Base-by-base conservation (phyloP, 495 filamentous ascomycete genomes). In the Ascobolus immersus region DNA sequence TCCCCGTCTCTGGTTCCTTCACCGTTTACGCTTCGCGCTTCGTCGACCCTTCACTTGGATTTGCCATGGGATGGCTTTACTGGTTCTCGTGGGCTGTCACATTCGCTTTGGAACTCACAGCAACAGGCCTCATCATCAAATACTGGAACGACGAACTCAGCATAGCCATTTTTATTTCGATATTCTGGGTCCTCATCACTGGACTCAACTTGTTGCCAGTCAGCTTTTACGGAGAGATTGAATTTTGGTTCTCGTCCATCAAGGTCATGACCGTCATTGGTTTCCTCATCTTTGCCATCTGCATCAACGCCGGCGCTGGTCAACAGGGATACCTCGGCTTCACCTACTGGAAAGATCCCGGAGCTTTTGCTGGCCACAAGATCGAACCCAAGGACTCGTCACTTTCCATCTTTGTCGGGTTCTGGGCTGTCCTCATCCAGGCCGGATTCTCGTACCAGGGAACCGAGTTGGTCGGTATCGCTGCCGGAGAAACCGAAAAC, bases 361-460 rank as follows among this genome's bases (percentile, higher is more conserved):
- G 74, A 10, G 61, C 73, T 2, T 77, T 77, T 42, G 58, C 60
- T 0, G n/a, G n/a, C n/a, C n/a, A n/a, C n/a, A n/a, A n/a, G n/a
- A n/a, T n/a, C n/a, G n/a, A n/a, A n/a, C n/a, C n/a, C n/a, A n/a
- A n/a, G n/a, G n/a, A n/a, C n/a, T n/a, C n/a, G n/a, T n/a, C n/a
- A n/a, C n/a, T n/a, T n/a, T 46, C 69, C 21, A 64, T 72, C 13
- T 77, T 77, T 54, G 64, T 65, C 22, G 64, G 65, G 28, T 58
- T 66, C 10, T 60, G 64, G 4, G 56, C 58, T 12, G 59, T 62
- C 28, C 65, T 69, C 28, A 65, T 70, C 39, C 66, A 72, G 44
- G 71, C 71, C 40, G 65, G 60, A 17, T 76, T 73, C 25, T 67
- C 75, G 33, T 77, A 77, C 50, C 71, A 71, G 26, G 74, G 73